Percentiles rank a stretch among this genome's conserved stretches.
phyloP scores from a whole-genome alignment of 257 asterid species.

The Voacanga thouarsii region DNA sequence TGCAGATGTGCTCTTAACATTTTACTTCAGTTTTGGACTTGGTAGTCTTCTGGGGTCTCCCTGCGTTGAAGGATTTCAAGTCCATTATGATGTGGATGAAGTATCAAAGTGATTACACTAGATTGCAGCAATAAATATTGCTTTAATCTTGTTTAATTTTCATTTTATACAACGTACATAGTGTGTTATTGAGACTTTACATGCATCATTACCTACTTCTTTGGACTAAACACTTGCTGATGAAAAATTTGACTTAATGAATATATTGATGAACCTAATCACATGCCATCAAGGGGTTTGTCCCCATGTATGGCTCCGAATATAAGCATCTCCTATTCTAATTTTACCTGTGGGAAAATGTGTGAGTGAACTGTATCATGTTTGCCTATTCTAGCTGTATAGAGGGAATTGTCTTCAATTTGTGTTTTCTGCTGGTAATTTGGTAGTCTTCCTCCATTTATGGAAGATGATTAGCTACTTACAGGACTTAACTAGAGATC shows the following conservation, averaged over 20 bases:
- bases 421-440: background rate
- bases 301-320: slow-evolving; percentile 27
- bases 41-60: background rate
- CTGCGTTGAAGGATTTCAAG: background rate
- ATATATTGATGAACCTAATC: background rate
- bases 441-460: background rate
- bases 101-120: background rate
- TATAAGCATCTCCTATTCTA: slow-evolving; percentile 6
- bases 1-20: background rate
- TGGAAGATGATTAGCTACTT: background rate
- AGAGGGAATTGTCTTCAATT: background rate
- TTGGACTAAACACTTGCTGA: background rate
- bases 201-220: background rate
- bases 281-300: slow-evolving; percentile 26
- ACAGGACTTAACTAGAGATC: slow-evolving; percentile 10
- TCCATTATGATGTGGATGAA: background rate
- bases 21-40: background rate
- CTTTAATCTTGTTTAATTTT: background rate
- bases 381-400: slow-evolving; percentile 3
- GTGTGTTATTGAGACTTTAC: background rate
- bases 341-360: slow-evolving; percentile 1
- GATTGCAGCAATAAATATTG: background rate
- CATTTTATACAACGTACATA: background rate
- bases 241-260: slow-evolving; percentile 5
- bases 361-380: slow-evolving; percentile 1